Conservation (phyloP, 192 early-diverging fungal species). For the Phycomyces nitens region DNA sequence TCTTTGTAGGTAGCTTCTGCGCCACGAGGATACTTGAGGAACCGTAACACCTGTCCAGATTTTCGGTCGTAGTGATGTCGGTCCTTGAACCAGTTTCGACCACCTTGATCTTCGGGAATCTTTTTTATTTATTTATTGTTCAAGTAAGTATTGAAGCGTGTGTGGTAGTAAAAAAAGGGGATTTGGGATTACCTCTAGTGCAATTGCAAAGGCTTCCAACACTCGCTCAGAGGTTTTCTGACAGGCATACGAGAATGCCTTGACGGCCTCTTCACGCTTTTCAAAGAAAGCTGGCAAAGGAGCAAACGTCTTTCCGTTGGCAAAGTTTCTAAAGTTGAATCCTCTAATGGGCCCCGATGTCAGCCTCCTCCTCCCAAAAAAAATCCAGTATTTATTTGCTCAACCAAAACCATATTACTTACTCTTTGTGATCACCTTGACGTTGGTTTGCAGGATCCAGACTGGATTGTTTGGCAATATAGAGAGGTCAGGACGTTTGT, state of each 20-base stretch:
- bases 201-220: conserved; percentile 58
- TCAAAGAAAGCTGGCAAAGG: conserved; percentile 34
- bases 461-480: conserved; percentile 13
- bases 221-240: conserved; percentile 46
- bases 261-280: conserved; percentile 19
- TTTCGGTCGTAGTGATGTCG: conserved; percentile 46
- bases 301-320: conserved; percentile 37
- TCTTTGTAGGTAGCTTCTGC: conserved; percentile 39
- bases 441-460: conserved; percentile 48
- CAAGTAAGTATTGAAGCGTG: no score
- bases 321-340: conserved; percentile 50
- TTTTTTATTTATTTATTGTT: no score
- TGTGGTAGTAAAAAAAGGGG: no score
- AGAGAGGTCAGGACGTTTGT: not conserved
- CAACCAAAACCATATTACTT: conserved; percentile 29
- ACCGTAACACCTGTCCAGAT: conserved; percentile 48
- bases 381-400: no score
- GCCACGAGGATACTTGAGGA: conserved; percentile 59
- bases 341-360: conserved; percentile 42
- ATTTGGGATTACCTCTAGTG: conserved; percentile 53
- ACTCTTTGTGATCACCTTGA: conserved; percentile 62
- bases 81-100: conserved; percentile 45
- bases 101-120: conserved; percentile 53
- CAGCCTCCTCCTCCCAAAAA: no score
- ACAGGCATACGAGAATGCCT: conserved; percentile 43